phyloP scores from a whole-genome alignment of 2,329 filamentous ascomycete genomes.

The Ophiobolus disseminans region DNA sequence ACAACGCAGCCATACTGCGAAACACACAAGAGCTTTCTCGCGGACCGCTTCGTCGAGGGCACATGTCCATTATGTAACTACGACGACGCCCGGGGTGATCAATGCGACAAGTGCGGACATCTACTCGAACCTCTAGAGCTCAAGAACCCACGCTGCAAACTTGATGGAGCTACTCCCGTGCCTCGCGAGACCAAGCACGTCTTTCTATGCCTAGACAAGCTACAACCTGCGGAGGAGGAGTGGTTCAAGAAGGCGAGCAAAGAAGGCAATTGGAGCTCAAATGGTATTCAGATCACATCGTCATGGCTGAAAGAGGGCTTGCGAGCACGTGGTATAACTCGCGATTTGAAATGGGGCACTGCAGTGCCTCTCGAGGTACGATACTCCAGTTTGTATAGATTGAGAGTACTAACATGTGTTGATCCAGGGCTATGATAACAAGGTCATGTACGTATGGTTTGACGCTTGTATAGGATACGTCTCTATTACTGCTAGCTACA shows the following conservation, averaged over 20 bases:
- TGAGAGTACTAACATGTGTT: slow-evolving; percentile 9
- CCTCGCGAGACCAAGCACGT: slow-evolving; percentile 86
- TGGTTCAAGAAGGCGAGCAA: slow-evolving; percentile 79
- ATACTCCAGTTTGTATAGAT: neutral
- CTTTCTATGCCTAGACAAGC: slow-evolving; percentile 83
- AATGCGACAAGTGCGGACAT: slow-evolving; percentile 60
- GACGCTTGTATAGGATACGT: slow-evolving; percentile 93
- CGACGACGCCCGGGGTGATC: slow-evolving; percentile 60
- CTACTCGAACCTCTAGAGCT: slow-evolving; percentile 58
- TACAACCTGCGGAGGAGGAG: slow-evolving; percentile 76
- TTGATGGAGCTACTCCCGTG: slow-evolving; percentile 83
- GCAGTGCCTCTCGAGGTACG: slow-evolving; percentile 60
- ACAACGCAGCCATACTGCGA: slow-evolving; percentile 93
- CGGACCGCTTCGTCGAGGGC: slow-evolving; percentile 76
- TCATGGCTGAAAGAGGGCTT: slow-evolving; percentile 85
- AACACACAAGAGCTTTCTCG: slow-evolving; percentile 58
- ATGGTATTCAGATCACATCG: slow-evolving; percentile 77
- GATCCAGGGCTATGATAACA: slow-evolving; percentile 66
- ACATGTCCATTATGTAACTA: slow-evolving; percentile 74
- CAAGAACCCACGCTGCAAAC: slow-evolving; percentile 78
- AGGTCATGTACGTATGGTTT: slow-evolving; percentile 94
- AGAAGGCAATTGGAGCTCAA: slow-evolving; percentile 78
- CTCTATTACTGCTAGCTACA: slow-evolving; percentile 93
- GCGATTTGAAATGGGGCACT: slow-evolving; percentile 90
- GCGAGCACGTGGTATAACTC: slow-evolving; percentile 85